phyloP scores from a whole-genome alignment of 2,329 filamentous ascomycete genomes.

The Colletotrichum nymphaeae region DNA sequence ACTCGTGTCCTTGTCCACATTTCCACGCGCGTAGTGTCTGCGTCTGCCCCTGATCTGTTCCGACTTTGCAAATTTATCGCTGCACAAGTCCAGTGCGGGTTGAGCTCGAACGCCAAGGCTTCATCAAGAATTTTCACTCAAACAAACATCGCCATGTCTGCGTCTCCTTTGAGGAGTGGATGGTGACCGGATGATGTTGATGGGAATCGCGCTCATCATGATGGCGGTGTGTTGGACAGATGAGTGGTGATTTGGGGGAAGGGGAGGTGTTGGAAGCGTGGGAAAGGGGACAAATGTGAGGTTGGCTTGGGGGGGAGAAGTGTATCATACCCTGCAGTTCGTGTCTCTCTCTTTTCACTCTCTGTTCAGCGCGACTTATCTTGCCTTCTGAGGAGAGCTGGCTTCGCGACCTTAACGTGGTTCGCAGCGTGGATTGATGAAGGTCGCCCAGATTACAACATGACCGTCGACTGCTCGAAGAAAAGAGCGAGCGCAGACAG shows the following conservation, averaged over 20 bases:
- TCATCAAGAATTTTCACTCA: constrained; percentile 36
- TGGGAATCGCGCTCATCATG: constrained; percentile 5
- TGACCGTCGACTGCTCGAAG: constrained; percentile 18
- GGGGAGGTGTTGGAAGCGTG: neutral
- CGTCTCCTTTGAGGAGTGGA: constrained; percentile 11
- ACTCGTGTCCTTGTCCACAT: constrained; percentile 36
- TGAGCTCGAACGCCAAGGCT: constrained; percentile 30
- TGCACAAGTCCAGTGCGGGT: constrained; percentile 31
- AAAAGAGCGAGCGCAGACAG: constrained; percentile 18
- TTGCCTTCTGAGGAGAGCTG: constrained; percentile 15
- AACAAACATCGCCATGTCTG: constrained; percentile 31
- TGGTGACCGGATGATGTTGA: constrained; percentile 13
- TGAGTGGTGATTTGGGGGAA: neutral
- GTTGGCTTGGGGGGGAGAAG: constrained; percentile 30
- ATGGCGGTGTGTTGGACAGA: constrained; percentile 4
- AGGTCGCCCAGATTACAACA: constrained; percentile 34
- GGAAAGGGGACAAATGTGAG: constrained; percentile 14
- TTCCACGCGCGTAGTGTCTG: constrained; percentile 30
- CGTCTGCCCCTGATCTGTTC: constrained; percentile 25
- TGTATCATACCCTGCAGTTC: constrained; percentile 37
- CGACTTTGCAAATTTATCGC: constrained; percentile 37
- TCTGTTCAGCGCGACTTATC: constrained; percentile 17
- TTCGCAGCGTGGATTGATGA: constrained; percentile 29
- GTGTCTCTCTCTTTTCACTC: neutral
- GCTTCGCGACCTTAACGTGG: constrained; percentile 32